phyloP scores from a whole-genome alignment of 768 basidiomycete species.

The Hericium erinaceus region DNA sequence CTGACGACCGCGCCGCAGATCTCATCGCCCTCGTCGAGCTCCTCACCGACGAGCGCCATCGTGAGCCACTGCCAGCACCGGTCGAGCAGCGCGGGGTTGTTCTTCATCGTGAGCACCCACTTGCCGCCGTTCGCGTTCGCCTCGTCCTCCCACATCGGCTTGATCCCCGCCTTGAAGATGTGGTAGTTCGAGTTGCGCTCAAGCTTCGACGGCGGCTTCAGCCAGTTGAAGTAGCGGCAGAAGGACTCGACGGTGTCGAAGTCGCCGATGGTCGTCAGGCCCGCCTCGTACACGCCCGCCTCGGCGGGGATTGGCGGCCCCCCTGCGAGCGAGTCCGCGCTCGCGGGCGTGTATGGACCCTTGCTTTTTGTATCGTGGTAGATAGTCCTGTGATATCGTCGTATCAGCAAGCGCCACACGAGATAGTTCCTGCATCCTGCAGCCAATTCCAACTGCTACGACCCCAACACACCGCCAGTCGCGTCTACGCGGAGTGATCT shows the following conservation, averaged over 20 bases:
- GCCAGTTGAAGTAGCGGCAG: slow-evolving; percentile 91
- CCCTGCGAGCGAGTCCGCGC: slow-evolving; percentile 14
- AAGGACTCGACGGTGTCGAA: slow-evolving; percentile 87
- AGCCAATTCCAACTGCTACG: too few species aligned
- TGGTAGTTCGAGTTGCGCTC: slow-evolving; percentile 92
- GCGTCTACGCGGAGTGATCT: not conserved
- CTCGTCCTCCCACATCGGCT: slow-evolving; percentile 96
- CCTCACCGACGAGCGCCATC: slow-evolving; percentile 84
- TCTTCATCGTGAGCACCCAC: slow-evolving; percentile 92
- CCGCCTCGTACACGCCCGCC: slow-evolving; percentile 74
- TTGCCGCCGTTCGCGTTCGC: slow-evolving; percentile 90
- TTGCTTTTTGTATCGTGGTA: slow-evolving; percentile 84
- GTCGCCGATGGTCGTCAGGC: slow-evolving; percentile 77
- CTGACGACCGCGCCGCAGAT: slow-evolving; percentile 87
- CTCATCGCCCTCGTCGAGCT: slow-evolving; percentile 58
- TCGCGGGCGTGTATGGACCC: slow-evolving; percentile 46
- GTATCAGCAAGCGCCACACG: not conserved
- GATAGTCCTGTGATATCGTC: slow-evolving; percentile 53
- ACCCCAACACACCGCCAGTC: not conserved
- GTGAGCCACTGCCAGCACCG: slow-evolving; percentile 85
- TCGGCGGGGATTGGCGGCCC: slow-evolving; percentile 39
- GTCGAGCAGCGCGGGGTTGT: slow-evolving; percentile 69
- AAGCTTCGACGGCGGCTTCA: slow-evolving; percentile 82
- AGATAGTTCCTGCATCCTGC: not conserved
- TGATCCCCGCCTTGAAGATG: slow-evolving; percentile 89